Percentiles rank a stretch among this genome's conserved stretches.
Evolutionary conservation across 306 rosid species (phyloP).

Genomic region (Corylus americana): DNA sequence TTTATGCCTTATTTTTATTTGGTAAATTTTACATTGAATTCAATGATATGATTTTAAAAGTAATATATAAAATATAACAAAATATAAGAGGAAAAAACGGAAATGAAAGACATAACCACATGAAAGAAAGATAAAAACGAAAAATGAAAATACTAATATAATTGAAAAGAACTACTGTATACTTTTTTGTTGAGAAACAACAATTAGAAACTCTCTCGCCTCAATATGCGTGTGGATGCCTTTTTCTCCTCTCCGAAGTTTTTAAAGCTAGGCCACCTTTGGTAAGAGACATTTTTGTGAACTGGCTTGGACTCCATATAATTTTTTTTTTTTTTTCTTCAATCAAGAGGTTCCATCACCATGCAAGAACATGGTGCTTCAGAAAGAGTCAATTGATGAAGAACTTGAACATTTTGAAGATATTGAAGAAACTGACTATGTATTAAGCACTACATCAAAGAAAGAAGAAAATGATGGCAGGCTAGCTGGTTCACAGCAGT

Average conservation of each 20-base stretch:
- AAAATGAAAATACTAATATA: no score
- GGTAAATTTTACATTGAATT: no score
- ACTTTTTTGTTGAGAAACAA: no score
- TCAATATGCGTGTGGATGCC: slow-evolving; percentile 91
- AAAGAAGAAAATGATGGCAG: slow-evolving; percentile 31
- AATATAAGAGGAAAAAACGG: no score
- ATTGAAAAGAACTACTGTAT: no score
- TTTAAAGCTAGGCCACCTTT: slow-evolving; percentile 86
- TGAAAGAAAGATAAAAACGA: no score
- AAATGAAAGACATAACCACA: no score
- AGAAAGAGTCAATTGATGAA: slow-evolving; percentile 74
- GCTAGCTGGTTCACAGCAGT: slow-evolving; percentile 22
- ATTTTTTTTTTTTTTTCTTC: neutral
- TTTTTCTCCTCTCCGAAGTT: slow-evolving; percentile 92
- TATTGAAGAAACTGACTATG: slow-evolving; percentile 63
- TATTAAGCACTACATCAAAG: slow-evolving; percentile 39
- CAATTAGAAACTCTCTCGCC: slow-evolving; percentile 31
- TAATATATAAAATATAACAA: no score
- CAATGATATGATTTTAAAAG: no score
- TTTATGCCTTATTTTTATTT: no score
- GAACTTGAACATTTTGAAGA: slow-evolving; percentile 94
- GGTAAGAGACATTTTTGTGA: slow-evolving; percentile 48
- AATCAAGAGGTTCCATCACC: slow-evolving; percentile 14
- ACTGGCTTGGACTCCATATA: neutral
- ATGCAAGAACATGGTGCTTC: slow-evolving; percentile 76